Base-by-base conservation (phyloP, 2,329 filamentous ascomycete genomes). In the Dactylellina haptotyla region DNA sequence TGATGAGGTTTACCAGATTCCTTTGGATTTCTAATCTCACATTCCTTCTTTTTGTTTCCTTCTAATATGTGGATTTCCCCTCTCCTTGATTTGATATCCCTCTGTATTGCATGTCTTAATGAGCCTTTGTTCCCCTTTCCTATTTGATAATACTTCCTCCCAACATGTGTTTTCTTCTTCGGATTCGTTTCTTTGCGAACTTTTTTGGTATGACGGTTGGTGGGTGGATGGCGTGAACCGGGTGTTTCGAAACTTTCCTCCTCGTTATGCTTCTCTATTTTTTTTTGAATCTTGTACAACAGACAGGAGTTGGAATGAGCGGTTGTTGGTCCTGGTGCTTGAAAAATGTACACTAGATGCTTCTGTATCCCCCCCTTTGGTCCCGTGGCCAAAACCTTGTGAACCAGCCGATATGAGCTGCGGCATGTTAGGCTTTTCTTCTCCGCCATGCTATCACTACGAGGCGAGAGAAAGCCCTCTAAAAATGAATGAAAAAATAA, bases 1-100 rank as follows among this genome's bases (percentile, higher is more conserved):
- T 3, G 61, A 66, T 28, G 70, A 62, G n/a, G 56, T 74, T 41
- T 74, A 57, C 51, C 61, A 74, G 26, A 66, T 74, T 28, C 46
- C 70, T 23, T 45, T 63, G 37, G 61, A 74, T 32, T 54, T 57
- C 5, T 74, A 63, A 56, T 50, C 10, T 16, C 20, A 4, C 51
- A 41, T 18, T 54, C 9, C n/a, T 9, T 51, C 28, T 67, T 39
- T 56, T 46, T 16, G 39, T 12, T 58, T n/a, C 14, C 18, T 10
- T 46, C 46, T 58, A 16, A 43, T 16, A n/a, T 26, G 48, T 26
- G 48, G 16, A n/a, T n/a, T n/a, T n/a, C n/a, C n/a, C n/a, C n/a
- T n/a, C n/a, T n/a, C n/a, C n/a, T n/a, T n/a, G n/a, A n/a, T n/a
- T n/a, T n/a, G n/a, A n/a, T n/a, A n/a, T n/a, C n/a, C n/a, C n/a